Evolutionary conservation across 805 yeast genomes (phyloP).

Genomic region (Saccharomycopsis sp.): DNA sequence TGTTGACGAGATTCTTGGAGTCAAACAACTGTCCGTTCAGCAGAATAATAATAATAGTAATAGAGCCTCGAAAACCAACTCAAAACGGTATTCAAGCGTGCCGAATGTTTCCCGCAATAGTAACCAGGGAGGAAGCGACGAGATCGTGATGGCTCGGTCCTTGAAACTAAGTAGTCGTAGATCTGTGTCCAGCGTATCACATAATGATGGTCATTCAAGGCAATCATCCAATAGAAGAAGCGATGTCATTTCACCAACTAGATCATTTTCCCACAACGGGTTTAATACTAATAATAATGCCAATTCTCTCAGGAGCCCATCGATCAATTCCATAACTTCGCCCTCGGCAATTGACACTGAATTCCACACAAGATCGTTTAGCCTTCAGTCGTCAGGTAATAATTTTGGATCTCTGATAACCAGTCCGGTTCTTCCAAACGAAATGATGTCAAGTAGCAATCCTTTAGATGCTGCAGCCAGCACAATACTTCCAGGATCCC

Average conservation of each 20-base stretch:
- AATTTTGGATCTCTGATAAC: conserved; percentile 7
- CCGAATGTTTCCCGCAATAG: background rate
- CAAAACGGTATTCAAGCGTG: background rate
- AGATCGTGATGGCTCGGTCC: background rate
- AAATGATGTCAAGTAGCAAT: background rate
- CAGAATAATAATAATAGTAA: background rate
- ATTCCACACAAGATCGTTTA: conserved; percentile 16
- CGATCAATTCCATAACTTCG: conserved; percentile 5
- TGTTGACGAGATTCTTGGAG: background rate
- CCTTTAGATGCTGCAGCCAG: background rate
- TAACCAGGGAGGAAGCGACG: background rate
- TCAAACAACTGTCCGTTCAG: background rate
- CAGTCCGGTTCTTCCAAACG: background rate
- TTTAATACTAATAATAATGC: background rate
- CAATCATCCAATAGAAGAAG: background rate
- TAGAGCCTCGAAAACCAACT: background rate
- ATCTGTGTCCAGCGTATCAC: background rate
- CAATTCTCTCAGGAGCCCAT: conserved; percentile 6
- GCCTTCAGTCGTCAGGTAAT: conserved; percentile 5
- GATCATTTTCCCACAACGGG: background rate
- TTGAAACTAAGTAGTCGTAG: background rate
- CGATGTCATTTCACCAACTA: background rate
- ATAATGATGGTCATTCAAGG: background rate
- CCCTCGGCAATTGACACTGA: conserved; percentile 6
- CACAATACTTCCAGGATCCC: background rate